Evolutionary conservation across 768 basidiomycete species (phyloP).

Genomic region (Rhodotorula babjevae): DNA sequence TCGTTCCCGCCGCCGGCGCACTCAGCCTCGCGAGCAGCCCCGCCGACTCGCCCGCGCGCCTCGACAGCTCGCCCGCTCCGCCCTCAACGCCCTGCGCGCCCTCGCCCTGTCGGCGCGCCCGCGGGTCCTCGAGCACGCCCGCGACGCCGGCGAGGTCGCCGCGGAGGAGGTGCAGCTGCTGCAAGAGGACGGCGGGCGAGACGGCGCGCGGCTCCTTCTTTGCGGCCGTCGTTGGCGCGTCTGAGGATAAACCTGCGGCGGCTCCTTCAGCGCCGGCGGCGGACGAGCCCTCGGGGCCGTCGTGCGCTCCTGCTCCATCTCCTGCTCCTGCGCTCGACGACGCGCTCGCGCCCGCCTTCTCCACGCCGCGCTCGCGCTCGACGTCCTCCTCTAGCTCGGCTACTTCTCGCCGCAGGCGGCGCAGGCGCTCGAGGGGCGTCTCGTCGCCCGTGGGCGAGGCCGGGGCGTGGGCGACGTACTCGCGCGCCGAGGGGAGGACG

Average conservation of each 20-base stretch:
- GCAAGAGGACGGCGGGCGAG: conserved; percentile 36
- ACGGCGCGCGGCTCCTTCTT: conserved; percentile 38
- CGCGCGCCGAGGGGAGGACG: conserved; percentile 47
- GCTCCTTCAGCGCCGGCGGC: conserved; percentile 55
- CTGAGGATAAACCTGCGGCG: no score
- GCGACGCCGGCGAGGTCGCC: conserved; percentile 21
- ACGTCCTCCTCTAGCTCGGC: conserved; percentile 73
- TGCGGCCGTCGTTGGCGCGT: conserved; percentile 2
- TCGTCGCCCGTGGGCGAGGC: conserved; percentile 32
- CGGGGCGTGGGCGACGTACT: conserved; percentile 6
- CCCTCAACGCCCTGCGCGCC: conserved; percentile 9
- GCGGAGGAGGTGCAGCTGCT: conserved; percentile 39
- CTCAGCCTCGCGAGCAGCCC: conserved; percentile 38
- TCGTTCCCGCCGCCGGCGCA: not conserved
- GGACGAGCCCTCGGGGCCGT: not conserved
- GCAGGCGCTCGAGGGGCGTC: conserved; percentile 46
- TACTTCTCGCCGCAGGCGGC: conserved; percentile 68
- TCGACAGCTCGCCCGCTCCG: conserved; percentile 13
- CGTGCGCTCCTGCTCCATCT: no score
- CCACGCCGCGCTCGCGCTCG: not conserved
- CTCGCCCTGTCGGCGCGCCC: conserved; percentile 6
- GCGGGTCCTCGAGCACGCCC: conserved; percentile 8
- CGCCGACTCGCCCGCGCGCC: conserved; percentile 30
- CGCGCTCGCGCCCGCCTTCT: no score
- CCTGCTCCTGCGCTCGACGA: no score